phyloP scores from a whole-genome alignment of 2,329 filamentous ascomycete species.

The Claviceps africana region DNA sequence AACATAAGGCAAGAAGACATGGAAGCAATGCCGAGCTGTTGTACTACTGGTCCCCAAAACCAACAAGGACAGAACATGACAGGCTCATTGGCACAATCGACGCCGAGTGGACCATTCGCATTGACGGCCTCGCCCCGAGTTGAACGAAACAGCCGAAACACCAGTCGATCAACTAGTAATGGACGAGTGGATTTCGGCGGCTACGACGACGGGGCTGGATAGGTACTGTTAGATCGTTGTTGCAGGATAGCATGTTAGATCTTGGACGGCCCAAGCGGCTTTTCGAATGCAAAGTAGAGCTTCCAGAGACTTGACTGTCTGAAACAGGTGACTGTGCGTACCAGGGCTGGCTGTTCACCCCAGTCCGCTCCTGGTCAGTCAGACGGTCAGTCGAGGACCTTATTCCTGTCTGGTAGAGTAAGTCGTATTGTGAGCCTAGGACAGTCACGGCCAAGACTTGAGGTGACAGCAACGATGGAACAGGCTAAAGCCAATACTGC shows the following conservation, averaged over 20 bases:
- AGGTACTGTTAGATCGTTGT: conserved; percentile 1
- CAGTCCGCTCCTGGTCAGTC: conserved; percentile 2
- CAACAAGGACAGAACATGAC: conserved; percentile 1
- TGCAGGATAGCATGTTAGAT: conserved; percentile 6
- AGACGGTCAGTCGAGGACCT: not conserved
- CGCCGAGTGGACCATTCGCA: conserved; percentile 8
- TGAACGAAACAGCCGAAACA: conserved; percentile 12
- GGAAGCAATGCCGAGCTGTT: not conserved
- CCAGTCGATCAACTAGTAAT: conserved; percentile 5
- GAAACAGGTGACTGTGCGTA: conserved; percentile 11
- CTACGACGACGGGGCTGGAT: conserved; percentile 2
- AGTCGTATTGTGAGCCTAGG: conserved; percentile 3
- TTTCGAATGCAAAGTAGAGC: conserved; percentile 4
- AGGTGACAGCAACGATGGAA: not conserved
- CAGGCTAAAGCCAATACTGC: not conserved
- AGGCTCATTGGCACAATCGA: conserved; percentile 6
- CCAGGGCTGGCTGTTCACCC: conserved; percentile 1
- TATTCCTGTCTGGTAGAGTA: conserved; percentile 1
- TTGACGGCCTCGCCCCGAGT: conserved; percentile 6
- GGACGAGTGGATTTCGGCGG: not conserved
- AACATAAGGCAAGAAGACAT: not conserved
- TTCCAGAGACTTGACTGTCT: conserved; percentile 8
- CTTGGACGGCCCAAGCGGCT: conserved; percentile 10
- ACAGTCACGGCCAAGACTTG: not conserved
- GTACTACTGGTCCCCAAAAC: not conserved